A percentile compares a stretch with the other conserved stretches of the same genome.
phyloP scores from a whole-genome alignment of 2,329 filamentous ascomycete species.

The Iodosphaeria phyllophila region DNA sequence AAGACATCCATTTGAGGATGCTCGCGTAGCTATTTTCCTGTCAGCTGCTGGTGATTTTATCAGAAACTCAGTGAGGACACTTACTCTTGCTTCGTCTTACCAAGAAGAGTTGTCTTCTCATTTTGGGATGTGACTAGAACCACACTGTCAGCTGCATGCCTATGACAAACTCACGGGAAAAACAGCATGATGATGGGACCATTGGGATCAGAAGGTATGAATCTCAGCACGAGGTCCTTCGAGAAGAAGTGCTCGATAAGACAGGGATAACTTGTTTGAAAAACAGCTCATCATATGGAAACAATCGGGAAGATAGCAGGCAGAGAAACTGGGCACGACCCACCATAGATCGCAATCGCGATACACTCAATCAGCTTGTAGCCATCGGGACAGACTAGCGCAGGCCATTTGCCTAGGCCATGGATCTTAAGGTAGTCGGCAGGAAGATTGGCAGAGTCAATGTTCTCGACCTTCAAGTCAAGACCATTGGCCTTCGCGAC shows the following conservation, averaged over 20 bases:
- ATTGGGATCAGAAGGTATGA: conserved; percentile 60
- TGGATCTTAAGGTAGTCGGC: conserved; percentile 72
- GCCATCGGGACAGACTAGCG: conserved; percentile 84
- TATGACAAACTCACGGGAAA: conserved; percentile 9
- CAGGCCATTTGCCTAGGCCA: conserved; percentile 78
- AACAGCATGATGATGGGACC: conserved; percentile 6
- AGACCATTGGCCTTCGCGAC: conserved; percentile 96
- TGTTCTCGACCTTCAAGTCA: conserved; percentile 70
- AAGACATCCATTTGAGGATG: conserved; percentile 97
- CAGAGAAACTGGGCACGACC: conserved; percentile 22
- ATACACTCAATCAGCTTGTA: conserved; percentile 78
- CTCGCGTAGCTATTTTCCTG: conserved; percentile 52
- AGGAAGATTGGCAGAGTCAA: conserved; percentile 43
- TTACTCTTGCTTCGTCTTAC: conserved; percentile 99
- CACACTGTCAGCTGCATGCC: conserved; percentile 5
- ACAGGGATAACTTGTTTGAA: conserved; percentile 96
- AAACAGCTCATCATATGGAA: conserved; percentile 48
- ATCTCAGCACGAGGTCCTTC: conserved; percentile 75
- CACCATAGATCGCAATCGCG: conserved; percentile 96
- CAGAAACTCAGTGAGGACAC: too few species aligned
- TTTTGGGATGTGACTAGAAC: conserved; percentile 87
- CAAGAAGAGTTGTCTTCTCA: conserved; percentile 97
- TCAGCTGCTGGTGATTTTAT: conserved; percentile 11
- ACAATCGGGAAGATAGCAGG: conserved; percentile 5
- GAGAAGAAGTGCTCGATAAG: too few species aligned